Evolutionary conservation across 2,329 filamentous ascomycete species (phyloP).

Genomic region (Pseudogymnoascus sp.): DNA sequence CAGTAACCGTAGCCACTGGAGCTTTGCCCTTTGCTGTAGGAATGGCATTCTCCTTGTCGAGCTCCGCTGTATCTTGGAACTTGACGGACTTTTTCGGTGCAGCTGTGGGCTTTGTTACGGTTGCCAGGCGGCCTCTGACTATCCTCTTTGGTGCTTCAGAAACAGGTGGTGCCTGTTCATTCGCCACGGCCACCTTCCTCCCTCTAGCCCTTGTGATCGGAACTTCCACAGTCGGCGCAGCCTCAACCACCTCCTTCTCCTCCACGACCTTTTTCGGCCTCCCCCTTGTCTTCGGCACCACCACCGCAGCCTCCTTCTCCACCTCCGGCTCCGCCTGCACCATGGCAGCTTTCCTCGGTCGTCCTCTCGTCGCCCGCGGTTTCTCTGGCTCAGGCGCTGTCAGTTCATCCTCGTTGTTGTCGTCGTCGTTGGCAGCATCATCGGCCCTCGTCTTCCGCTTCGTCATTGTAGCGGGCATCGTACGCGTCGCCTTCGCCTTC

Average conservation of each 20-base stretch:
- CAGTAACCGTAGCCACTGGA: constrained; percentile 23
- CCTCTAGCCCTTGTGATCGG: constrained; percentile 22
- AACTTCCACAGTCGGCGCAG: constrained; percentile 23
- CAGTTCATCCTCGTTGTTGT: constrained; percentile 27
- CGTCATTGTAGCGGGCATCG: constrained; percentile 25
- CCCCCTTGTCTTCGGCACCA: neutral
- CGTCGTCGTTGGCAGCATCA: constrained; percentile 43
- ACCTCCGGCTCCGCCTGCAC: constrained; percentile 25
- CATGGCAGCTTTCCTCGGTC: constrained; percentile 35
- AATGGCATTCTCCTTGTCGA: constrained; percentile 56
- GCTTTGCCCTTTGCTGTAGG: constrained; percentile 37
- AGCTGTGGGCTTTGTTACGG: constrained; percentile 33
- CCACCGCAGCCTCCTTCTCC: neutral
- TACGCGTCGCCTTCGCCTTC: constrained; percentile 31
- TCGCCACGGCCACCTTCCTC: constrained; percentile 23
- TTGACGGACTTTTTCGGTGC: constrained; percentile 53
- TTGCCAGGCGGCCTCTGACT: constrained; percentile 31
- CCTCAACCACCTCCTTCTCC: constrained; percentile 21
- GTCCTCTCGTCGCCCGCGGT: constrained; percentile 39
- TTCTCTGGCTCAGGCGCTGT: constrained; percentile 22
- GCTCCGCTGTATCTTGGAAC: constrained; percentile 45
- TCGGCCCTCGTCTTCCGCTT: constrained; percentile 51
- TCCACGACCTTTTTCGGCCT: constrained; percentile 16
- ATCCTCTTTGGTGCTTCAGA: constrained; percentile 33
- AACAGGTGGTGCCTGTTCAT: constrained; percentile 21